A percentile compares a stretch with the other conserved stretches of the same genome.
Conservation (phyloP, 1,284 basidiomycete genomes). For the Apiotrichum montevideense region DNA sequence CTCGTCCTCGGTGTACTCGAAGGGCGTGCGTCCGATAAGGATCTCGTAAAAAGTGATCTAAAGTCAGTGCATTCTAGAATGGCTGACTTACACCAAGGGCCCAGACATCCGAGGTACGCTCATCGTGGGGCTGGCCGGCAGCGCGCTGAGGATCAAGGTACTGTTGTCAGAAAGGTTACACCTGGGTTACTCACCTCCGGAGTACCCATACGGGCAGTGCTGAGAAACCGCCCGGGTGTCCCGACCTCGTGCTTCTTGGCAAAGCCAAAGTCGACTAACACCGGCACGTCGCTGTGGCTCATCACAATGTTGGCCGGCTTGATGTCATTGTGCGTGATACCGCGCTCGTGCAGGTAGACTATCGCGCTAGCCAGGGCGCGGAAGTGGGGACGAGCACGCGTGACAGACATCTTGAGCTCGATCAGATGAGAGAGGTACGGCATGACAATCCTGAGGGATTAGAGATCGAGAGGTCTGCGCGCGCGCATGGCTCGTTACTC, state of each 20-base stretch:
- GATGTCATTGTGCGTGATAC: constrained; percentile 91
- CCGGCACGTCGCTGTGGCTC: constrained; percentile 64
- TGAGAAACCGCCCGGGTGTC: constrained; percentile 61
- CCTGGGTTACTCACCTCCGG: constrained; percentile 55
- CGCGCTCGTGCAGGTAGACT: constrained; percentile 76
- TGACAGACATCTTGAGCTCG: constrained; percentile 73
- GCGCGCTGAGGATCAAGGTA: constrained; percentile 85
- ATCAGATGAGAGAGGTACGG: constrained; percentile 61
- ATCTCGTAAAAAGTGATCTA: constrained; percentile 84
- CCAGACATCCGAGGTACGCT: constrained; percentile 87
- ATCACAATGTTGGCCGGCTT: constrained; percentile 90
- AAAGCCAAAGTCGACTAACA: constrained; percentile 88
- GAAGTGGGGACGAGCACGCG: constrained; percentile 74
- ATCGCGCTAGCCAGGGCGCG: constrained; percentile 72
- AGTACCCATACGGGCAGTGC: constrained; percentile 77
- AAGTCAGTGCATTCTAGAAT: neutral
- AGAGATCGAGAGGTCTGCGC: no score
- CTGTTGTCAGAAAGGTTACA: constrained; percentile 44
- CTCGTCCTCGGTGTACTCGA: constrained; percentile 74
- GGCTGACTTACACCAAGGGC: constrained; percentile 60
- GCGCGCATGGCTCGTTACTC: constrained; percentile 36
- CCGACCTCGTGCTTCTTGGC: constrained; percentile 54
- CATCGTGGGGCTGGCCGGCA: constrained; percentile 76
- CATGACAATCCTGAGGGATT: constrained; percentile 38
- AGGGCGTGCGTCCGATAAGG: constrained; percentile 80